Evolutionary conservation across 202 grass and related monocot species (phyloP), one percentile per base, ranked within the genome.

Genomic region (Sporobolus alterniflorus): DNA sequence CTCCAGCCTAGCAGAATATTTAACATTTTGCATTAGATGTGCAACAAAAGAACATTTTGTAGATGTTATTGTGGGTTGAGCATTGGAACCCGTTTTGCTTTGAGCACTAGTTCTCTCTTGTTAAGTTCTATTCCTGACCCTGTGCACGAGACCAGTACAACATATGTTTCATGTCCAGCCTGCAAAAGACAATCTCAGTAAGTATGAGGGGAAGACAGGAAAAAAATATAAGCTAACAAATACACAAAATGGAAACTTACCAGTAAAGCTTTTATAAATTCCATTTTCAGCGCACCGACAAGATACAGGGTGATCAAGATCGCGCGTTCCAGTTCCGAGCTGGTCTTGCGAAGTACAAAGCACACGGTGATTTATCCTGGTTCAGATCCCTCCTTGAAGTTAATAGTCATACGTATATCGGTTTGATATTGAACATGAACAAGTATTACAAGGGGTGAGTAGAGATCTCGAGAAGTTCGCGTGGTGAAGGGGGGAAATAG

Each of bases 191-290:
- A 79, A 73, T 11, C 75, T 20, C 31, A 21, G n/a, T 41, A 49
- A 41, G 26, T 24, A 20, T 67, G 11, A 75, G 11, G 47, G 50
- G 51, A 14, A 46, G 64, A 73, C 12, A 1, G 39, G 34, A 31
- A 29, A 73, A 57, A 14, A 14, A 25, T 28, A 25, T 7, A n/a
- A 14, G 73, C 60, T 10, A 67, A 16, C 11, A 10, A 51, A 5
- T 18, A 30, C 9, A 69, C 28, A 65, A 79, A 65, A 3, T 21
- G 24, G 3, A 32, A 88, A 85, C 91, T 98, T 87, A 96, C 89
- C 56, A 91, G 96, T 48, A 98, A 94, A 44, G 93, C 93, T 92
- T 98, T 98, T 84, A 98, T 90, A 80, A 87, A 98, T 56, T 98
- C 93, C 83, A 99, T 76, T 85, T 94, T 94, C 54, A 99, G 86